Evolutionary conservation across 2,329 filamentous ascomycete genomes (phyloP).

Genomic region (Acrodontium crateriforme): DNA sequence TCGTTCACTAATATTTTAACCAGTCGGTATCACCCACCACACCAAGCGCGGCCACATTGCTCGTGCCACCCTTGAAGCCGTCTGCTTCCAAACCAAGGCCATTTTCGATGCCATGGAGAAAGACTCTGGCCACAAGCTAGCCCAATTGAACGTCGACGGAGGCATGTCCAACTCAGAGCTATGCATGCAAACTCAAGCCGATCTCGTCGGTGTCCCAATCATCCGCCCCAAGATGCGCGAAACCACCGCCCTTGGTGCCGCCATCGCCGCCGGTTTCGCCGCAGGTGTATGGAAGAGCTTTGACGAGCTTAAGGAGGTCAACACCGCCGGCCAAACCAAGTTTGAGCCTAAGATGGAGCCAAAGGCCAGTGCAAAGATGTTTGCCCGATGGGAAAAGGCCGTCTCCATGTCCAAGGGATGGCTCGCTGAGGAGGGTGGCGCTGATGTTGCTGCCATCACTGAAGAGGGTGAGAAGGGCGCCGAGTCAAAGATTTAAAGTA

Average conservation of each 20-base stretch:
- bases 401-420: constrained; percentile 69
- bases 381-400: constrained; percentile 60
- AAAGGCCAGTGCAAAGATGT: constrained; percentile 45
- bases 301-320: constrained; percentile 59
- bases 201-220: constrained; percentile 71
- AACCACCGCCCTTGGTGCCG: constrained; percentile 76
- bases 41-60: constrained; percentile 78
- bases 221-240: constrained; percentile 79
- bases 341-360: constrained; percentile 54
- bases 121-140: constrained; percentile 63
- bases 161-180: constrained; percentile 81
- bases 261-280: constrained; percentile 79
- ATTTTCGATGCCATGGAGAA: constrained; percentile 86
- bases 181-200: constrained; percentile 83
- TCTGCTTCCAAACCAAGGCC: constrained; percentile 83
- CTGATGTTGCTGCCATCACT: too few relatives aligned
- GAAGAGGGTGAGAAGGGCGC: too few relatives aligned
- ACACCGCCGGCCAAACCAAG: constrained; percentile 51
- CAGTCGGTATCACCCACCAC: constrained; percentile 39
- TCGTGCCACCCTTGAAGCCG: constrained; percentile 77
- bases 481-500: too few relatives aligned
- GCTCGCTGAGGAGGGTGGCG: constrained; percentile 38
- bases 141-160: constrained; percentile 69
- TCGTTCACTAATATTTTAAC: too few relatives aligned
- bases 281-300: constrained; percentile 65